Evolutionary conservation across 2,329 filamentous ascomycete genomes (phyloP), one percentile per base, ranked within the genome.

Genomic region (Penicillium sp.): DNA sequence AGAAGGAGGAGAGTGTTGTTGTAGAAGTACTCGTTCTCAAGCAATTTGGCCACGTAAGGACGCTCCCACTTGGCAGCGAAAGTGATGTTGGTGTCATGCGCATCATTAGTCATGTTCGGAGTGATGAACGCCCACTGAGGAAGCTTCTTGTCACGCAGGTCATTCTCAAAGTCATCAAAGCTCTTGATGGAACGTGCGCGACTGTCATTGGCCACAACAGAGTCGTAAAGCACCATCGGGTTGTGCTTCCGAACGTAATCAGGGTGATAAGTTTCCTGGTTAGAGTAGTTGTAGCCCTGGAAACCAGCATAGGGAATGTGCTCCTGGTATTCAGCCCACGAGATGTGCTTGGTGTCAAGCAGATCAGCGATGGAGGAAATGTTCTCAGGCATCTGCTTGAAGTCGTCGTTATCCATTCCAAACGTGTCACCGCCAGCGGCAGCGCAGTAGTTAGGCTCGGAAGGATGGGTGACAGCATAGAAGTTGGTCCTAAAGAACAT

Each of bases 241-340:
- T 91, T 90, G 71, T 93, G 87, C 72, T 93, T 93, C 63, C 88
- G 82, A 1, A 91, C 86, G 64, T 93, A 93, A 70, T 85, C 82
- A 58, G 87, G 85, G 37, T 77, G 75, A 26, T 79, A 77, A 2
- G 76, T 86, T 54, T 79, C 54, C 56, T 81, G 80, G 68, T 88
- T 88, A 51, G 80, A 74, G 64, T 74, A 87, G 0, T 70, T 72
- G 32, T 68, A 66, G 22, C 85, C 86, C 65, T 87, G 77, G 69
- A 81, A 91, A 12, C 87, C 87, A 2, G 80, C 75, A 68, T 82
- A 88, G 2, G 87, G 87, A 75, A 85, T 77, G 61, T 87, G 83
- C 64, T 93, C 87, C 66, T 89, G 80, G 70, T 91, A 93, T 56
- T 83, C 74, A 44, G 73, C 83, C 84, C 84, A 88, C 3, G 77